These are phyloP conservation scores for Suillus luteus DNA, from an alignment of 768 basidiomycete genomes.

Conservation along the genomic window DNA sequence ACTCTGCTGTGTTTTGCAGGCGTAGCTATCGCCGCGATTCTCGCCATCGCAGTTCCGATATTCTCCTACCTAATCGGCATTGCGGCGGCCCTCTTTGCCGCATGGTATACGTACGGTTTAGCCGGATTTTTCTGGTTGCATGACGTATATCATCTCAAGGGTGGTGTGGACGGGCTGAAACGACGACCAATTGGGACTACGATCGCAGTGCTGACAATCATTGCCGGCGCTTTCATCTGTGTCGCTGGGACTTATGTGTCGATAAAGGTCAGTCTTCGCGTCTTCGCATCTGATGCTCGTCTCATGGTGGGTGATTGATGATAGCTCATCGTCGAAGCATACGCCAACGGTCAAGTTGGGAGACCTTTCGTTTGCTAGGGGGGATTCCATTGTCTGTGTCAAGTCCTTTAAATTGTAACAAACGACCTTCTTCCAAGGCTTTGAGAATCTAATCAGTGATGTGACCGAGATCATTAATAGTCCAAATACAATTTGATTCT, in stretches of 20 bases:
- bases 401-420: background rate
- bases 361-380: constrained; percentile 48
- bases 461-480: background rate
- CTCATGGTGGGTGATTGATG: constrained; percentile 8
- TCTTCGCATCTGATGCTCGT: constrained; percentile 2
- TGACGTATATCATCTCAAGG: constrained; percentile 46
- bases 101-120: constrained; percentile 59
- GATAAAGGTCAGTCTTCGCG: constrained; percentile 41
- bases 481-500: background rate
- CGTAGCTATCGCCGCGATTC: constrained; percentile 43
- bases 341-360: constrained; percentile 42
- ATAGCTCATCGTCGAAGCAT: constrained; percentile 50
- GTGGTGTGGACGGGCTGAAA: constrained; percentile 36
- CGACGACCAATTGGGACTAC: constrained; percentile 35
- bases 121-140: constrained; percentile 58
- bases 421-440: background rate
- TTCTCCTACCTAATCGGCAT: constrained; percentile 58
- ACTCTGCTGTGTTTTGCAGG: constrained; percentile 39
- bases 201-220: constrained; percentile 44
- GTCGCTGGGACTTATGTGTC: constrained; percentile 55
- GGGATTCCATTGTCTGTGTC: background rate
- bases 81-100: constrained; percentile 53
- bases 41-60: constrained; percentile 54
- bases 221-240: constrained; percentile 54
- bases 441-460: background rate